Percentiles rank a stretch among this genome's conserved stretches.
Conservation (phyloP, 805 yeast genomes). For the Myxozyma geophila region DNA sequence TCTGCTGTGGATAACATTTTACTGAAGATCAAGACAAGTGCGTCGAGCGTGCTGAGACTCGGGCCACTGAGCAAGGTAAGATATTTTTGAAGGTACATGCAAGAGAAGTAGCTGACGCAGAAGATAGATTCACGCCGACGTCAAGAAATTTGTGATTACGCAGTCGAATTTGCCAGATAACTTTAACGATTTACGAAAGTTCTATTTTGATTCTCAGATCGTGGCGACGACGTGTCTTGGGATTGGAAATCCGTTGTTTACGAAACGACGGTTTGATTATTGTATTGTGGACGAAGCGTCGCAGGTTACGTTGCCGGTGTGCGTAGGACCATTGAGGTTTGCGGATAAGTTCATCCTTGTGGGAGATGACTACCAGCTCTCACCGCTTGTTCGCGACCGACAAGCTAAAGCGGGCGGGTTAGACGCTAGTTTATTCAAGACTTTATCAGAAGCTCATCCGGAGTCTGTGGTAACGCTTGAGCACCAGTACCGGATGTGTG, state of each 20-base stretch:
- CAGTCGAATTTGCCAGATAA: slow-evolving; percentile 23
- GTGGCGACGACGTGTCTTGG: slow-evolving; percentile 92
- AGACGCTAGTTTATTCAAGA: slow-evolving; percentile 75
- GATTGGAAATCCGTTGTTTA: slow-evolving; percentile 63
- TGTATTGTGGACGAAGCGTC: slow-evolving; percentile 97
- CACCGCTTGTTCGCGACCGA: slow-evolving; percentile 78
- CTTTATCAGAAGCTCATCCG: slow-evolving; percentile 74
- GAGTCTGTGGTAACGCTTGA: slow-evolving; percentile 74
- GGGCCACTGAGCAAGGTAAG: slow-evolving; percentile 56
- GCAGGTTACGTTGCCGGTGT: slow-evolving; percentile 88
- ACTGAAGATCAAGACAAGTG: slow-evolving; percentile 62
- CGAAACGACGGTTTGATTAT: slow-evolving; percentile 73
- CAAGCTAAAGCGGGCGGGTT: slow-evolving; percentile 69
- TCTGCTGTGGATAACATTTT: slow-evolving; percentile 95
- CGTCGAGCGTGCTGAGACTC: slow-evolving; percentile 62
- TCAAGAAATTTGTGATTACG: slow-evolving; percentile 50
- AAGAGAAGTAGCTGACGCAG: background rate
- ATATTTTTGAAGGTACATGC: background rate
- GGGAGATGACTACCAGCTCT: slow-evolving; percentile 95
- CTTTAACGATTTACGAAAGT: slow-evolving; percentile 51
- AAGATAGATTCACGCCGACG: slow-evolving; percentile 60
- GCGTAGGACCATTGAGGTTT: slow-evolving; percentile 82
- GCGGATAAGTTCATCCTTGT: slow-evolving; percentile 83
- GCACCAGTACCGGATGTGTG: slow-evolving; percentile 90
- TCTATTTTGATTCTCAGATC: slow-evolving; percentile 63